Evolutionary conservation across 176 grass and related monocot species (phyloP).

Genomic region (Cenchrus americanus): DNA sequence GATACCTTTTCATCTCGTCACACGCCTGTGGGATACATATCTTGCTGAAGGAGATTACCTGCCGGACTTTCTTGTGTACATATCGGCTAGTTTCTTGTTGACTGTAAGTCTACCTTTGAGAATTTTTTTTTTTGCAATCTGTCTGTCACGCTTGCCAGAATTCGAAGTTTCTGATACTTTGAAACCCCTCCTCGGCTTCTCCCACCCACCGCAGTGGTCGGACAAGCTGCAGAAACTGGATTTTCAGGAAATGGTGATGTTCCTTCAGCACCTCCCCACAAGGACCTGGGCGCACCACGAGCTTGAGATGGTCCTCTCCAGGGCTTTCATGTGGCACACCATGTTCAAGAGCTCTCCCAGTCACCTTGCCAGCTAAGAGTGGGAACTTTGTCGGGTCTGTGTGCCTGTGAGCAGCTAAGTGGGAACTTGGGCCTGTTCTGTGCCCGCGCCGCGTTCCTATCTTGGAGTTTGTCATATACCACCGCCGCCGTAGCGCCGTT

Average conservation of each 20-base stretch:
- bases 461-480: background rate
- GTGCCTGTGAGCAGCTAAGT: background rate
- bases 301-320: constrained; percentile 89
- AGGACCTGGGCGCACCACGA: constrained; percentile 89
- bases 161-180: background rate
- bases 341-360: constrained; percentile 92
- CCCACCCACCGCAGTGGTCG: constrained; percentile 69
- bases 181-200: background rate
- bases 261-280: constrained; percentile 93
- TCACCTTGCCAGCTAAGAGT: constrained; percentile 77
- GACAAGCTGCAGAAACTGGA: constrained; percentile 90
- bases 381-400: background rate
- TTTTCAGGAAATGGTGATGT: constrained; percentile 99
- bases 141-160: background rate
- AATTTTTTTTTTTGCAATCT: background rate
- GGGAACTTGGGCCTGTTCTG: too few species aligned
- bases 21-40: constrained; percentile 93
- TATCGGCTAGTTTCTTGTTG: constrained; percentile 95
- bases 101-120: constrained; percentile 62
- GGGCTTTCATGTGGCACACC: constrained; percentile 94
- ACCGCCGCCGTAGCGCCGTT: background rate
- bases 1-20: constrained; percentile 95
- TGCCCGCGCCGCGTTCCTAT: too few species aligned
- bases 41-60: constrained; percentile 95
- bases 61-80: constrained; percentile 97